Base-by-base conservation (phyloP, 176 grass and related monocot genomes). In the Poa annua region DNA sequence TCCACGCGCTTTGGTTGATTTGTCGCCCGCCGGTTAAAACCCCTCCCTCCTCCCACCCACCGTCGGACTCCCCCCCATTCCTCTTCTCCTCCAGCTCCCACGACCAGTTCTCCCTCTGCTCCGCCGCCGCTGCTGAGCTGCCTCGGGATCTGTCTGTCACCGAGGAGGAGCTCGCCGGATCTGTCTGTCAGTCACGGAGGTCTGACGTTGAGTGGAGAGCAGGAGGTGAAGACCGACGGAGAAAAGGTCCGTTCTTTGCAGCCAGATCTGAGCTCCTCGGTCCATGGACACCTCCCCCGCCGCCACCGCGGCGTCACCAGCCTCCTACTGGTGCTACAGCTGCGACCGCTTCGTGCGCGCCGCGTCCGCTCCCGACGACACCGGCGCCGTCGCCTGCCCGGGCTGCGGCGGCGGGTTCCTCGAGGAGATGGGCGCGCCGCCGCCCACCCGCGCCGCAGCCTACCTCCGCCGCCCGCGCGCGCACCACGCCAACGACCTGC, bases 251-350 rank as follows among this genome's bases (percentile, higher is more conserved):
- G 5, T 72, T 63, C 26, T 35, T 20, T 5, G 34, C 32, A 19
- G 25, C 47, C 81, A 84, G 87, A 86, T 79, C 88, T 81, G 81
- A 65, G 5, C 76, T 69, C 16, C 6, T 6, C 55, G 54, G 47
- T 6, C 69, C 57, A 84, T 85, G 80, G 67, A 77, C 8, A 24
- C 90, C 4, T 87, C 85, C 0, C 78, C 87, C 12, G 66, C 82
- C 1, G 65, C 57, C 2, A 50, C 85, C 14, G 12, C 84, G 12
- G 62, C 89, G 51, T 57, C 88, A 24, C n/a, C n/a, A n/a, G 80
- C 80, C 36, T 86, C 88, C 16, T 99, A 99, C 89, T 99, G 97
- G 97, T 99, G 97, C 91, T 99, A 99, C 85, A 82, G 84, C 74
- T 99, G 97, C 78, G 94, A 89, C 74, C 89, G 97, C 69, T 93